These are phyloP conservation scores for Aspergillus olivimuriae DNA, from an alignment of 495 filamentous ascomycete species.

Conservation along the genomic window DNA sequence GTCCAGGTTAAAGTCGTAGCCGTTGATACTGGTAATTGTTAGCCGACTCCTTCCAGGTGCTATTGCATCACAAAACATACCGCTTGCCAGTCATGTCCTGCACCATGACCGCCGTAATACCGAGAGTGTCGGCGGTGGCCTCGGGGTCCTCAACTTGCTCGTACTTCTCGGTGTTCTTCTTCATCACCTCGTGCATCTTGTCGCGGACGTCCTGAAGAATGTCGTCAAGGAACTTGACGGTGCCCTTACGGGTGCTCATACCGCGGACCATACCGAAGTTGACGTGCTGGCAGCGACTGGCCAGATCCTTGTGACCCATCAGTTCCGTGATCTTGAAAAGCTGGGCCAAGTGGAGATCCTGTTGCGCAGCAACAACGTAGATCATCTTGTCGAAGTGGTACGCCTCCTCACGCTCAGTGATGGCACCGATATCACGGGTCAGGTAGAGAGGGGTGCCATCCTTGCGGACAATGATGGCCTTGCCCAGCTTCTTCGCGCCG, in stretches of 20 bases:
- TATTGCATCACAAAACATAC: slow-evolving; percentile 27
- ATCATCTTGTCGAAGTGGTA: slow-evolving; percentile 72
- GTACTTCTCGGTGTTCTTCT: slow-evolving; percentile 58
- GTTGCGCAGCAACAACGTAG: slow-evolving; percentile 65
- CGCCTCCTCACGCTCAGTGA: slow-evolving; percentile 53
- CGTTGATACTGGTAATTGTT: slow-evolving; percentile 46
- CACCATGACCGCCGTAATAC: slow-evolving; percentile 65
- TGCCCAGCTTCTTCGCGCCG: slow-evolving; percentile 59
- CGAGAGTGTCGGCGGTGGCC: slow-evolving; percentile 48
- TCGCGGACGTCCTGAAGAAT: slow-evolving; percentile 58
- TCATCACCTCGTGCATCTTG: slow-evolving; percentile 69
- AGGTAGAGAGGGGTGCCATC: slow-evolving; percentile 66
- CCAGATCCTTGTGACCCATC: slow-evolving; percentile 58
- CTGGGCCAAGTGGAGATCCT: slow-evolving; percentile 66
- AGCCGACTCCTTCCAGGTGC: not conserved
- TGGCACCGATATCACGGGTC: slow-evolving; percentile 66
- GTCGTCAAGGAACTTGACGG: slow-evolving; percentile 64
- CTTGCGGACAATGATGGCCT: slow-evolving; percentile 60
- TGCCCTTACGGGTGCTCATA: slow-evolving; percentile 65
- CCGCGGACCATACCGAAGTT: slow-evolving; percentile 69
- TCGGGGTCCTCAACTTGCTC: slow-evolving; percentile 56
- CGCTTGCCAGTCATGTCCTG: slow-evolving; percentile 67
- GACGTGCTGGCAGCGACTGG: slow-evolving; percentile 59
- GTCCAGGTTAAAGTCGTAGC: slow-evolving; percentile 62
- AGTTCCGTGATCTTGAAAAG: slow-evolving; percentile 66